A percentile compares a stretch with the other conserved stretches of the same genome.
Evolutionary conservation across 139 green algal genomes (phyloP).

Genomic region (Micromonas pusilla): DNA sequence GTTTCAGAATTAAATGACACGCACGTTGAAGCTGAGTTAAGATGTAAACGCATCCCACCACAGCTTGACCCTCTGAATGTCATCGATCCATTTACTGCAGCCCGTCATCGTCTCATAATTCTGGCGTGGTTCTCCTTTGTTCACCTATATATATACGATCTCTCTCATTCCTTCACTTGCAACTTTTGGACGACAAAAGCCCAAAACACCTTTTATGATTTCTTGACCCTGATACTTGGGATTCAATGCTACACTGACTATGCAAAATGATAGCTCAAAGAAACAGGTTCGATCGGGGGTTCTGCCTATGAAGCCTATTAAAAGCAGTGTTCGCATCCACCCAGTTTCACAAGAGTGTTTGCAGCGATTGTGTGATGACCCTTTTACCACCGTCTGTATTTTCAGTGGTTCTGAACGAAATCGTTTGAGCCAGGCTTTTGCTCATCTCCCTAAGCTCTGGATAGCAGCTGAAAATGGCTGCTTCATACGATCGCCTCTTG

Average conservation of each 20-base stretch:
- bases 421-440: constrained; percentile 76
- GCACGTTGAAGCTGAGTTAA: constrained; percentile 90
- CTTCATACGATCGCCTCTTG: constrained; percentile 57
- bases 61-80: constrained; percentile 35
- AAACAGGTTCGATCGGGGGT: background rate
- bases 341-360: constrained; percentile 31
- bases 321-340: constrained; percentile 25
- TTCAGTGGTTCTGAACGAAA: constrained; percentile 64
- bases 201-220: too few relatives aligned
- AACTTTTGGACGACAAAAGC: background rate
- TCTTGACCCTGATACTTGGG: too few relatives aligned
- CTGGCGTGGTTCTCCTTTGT: constrained; percentile 32
- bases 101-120: constrained; percentile 40
- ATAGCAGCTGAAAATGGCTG: constrained; percentile 95
- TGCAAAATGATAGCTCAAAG: background rate
- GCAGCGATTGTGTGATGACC: constrained; percentile 36
- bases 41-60: constrained; percentile 74
- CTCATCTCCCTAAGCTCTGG: constrained; percentile 65
- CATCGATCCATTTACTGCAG: constrained; percentile 25
- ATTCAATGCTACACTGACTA: constrained; percentile 94
- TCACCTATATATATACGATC: constrained; percentile 1
- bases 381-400: constrained; percentile 66
- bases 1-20: constrained; percentile 97
- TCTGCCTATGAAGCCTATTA: background rate
- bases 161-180: background rate